Base-by-base conservation (phyloP, 2,329 filamentous ascomycete genomes). In the Pyrenophora teres region DNA sequence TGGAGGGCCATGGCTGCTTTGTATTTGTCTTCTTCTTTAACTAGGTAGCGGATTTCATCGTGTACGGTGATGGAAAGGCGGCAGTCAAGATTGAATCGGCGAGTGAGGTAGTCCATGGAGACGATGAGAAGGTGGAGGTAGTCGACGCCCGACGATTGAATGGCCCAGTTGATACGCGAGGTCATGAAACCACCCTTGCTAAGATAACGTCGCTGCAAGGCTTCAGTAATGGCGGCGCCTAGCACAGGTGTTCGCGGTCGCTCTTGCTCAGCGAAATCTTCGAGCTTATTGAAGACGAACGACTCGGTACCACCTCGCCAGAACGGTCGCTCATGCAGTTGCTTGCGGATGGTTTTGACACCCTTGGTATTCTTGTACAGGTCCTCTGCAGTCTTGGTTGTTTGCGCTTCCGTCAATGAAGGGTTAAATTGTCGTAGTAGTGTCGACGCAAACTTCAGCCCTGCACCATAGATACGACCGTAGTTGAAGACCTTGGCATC, bases 401-500 rank as follows among this genome's bases (percentile, higher is more conserved):
- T 96, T 73, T 97, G 81, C 25, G 82, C 78, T 64, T 97, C 94
- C 0, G 88, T 88, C 30, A 99, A 78, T 16, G 77, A 81, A 1
- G 93, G 92, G 65, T 97, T 97, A 78, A 99, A 99, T 68, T 97
- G 94, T 6, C 92, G 85, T 2, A 99, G 82, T 2, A 99, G 80
- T 8, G 90, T 95, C 2, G 89, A 87, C 0, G 94, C 94, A 69
- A 99, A 99, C 63, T 92, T 96, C 43, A 97, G 78, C 0, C 94
- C 95, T 4, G 94, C 95, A n/a, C 94, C 95, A 68, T 99, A 99
- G 41, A 99, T 99, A 35, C 95, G 90, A 6, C 95, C 95, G 65
- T 99, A 99, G 72, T 99, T 99, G 80, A 99, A 99, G 0, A 99
- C 86, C 71, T 99, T 99, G 52, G 94, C 94, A 67, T 97, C 87